phyloP scores from a whole-genome alignment of 2,329 filamentous ascomycete genomes.

The Trichophyton verrucosum region DNA sequence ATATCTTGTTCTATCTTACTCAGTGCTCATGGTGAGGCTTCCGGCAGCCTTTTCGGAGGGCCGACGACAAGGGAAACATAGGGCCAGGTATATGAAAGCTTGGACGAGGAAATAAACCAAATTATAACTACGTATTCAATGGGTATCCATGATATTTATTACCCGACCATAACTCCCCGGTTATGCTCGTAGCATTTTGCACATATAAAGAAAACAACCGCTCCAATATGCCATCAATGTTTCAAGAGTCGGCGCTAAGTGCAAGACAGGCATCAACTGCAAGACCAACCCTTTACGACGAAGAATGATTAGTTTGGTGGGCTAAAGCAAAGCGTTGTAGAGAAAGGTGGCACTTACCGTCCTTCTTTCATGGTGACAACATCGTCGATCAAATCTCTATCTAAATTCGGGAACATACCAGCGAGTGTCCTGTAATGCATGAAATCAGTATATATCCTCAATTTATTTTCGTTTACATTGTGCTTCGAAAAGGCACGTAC shows the following conservation, averaged over 20 bases:
- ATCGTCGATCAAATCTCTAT: slow-evolving; percentile 89
- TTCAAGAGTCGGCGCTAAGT: slow-evolving; percentile 39
- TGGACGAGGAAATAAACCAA: not conserved
- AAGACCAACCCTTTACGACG: slow-evolving; percentile 53
- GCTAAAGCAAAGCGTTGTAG: not conserved
- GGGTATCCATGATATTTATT: slow-evolving; percentile 4
- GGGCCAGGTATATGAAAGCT: not conserved
- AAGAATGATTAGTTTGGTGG: not conserved
- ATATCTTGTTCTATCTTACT: not conserved
- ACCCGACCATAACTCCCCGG: slow-evolving; percentile 1
- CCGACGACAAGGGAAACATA: not conserved
- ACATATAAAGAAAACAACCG: not conserved
- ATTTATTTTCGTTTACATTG: too few relatives aligned
- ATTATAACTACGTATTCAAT: slow-evolving; percentile 3
- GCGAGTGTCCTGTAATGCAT: slow-evolving; percentile 52
- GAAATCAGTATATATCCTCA: not conserved
- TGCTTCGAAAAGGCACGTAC: slow-evolving; percentile 22
- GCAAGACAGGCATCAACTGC: slow-evolving; percentile 80
- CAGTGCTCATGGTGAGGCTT: not conserved
- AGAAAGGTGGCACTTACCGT: slow-evolving; percentile 46
- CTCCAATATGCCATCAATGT: not conserved
- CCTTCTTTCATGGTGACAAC: slow-evolving; percentile 94
- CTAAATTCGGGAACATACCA: slow-evolving; percentile 93
- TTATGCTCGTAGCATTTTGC: not conserved
- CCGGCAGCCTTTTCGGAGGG: not conserved